Conservation (phyloP, 495 filamentous ascomycete species). For the Pyronema omphalodes region DNA sequence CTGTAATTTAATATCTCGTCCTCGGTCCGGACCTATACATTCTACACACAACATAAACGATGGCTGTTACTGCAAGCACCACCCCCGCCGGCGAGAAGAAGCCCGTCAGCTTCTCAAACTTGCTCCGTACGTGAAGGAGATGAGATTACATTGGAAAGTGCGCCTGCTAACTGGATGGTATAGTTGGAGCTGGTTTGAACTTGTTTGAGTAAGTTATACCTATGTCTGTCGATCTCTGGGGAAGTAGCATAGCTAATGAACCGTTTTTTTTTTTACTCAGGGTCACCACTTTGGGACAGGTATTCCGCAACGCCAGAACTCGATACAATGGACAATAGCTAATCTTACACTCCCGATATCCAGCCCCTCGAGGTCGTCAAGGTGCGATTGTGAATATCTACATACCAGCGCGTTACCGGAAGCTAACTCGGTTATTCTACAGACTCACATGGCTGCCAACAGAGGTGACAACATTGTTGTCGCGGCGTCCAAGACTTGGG, state of each 20-base stretch:
- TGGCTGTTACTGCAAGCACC: background rate
- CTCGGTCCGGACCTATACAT: slow-evolving; percentile 3
- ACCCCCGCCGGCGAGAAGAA: slow-evolving; percentile 52
- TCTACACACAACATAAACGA: background rate
- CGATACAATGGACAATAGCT: slow-evolving; percentile 4
- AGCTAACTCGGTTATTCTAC: slow-evolving; percentile 5
- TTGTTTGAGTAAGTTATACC: slow-evolving; percentile 67
- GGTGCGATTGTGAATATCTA: slow-evolving; percentile 6
- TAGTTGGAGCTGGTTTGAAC: slow-evolving; percentile 86
- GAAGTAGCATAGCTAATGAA: slow-evolving; percentile 8
- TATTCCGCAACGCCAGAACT: slow-evolving; percentile 21
- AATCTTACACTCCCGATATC: slow-evolving; percentile 15
- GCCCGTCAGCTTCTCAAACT: slow-evolving; percentile 98
- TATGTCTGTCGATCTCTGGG: background rate
- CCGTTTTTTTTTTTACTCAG: slow-evolving; percentile 25
- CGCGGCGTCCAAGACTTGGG: slow-evolving; percentile 75
- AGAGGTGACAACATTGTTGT: slow-evolving; percentile 68
- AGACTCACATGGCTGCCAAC: slow-evolving; percentile 96
- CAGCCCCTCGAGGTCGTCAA: slow-evolving; percentile 95
- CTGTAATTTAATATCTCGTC: background rate
- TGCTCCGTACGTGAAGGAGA: slow-evolving; percentile 42
- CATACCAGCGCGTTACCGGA: background rate
- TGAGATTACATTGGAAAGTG: background rate
- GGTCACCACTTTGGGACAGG: slow-evolving; percentile 75
- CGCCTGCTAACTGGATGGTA: background rate